A percentile compares a stretch with the other conserved stretches of the same genome.
phyloP scores from a whole-genome alignment of 768 basidiomycete species.

The Boletus bicolor region DNA sequence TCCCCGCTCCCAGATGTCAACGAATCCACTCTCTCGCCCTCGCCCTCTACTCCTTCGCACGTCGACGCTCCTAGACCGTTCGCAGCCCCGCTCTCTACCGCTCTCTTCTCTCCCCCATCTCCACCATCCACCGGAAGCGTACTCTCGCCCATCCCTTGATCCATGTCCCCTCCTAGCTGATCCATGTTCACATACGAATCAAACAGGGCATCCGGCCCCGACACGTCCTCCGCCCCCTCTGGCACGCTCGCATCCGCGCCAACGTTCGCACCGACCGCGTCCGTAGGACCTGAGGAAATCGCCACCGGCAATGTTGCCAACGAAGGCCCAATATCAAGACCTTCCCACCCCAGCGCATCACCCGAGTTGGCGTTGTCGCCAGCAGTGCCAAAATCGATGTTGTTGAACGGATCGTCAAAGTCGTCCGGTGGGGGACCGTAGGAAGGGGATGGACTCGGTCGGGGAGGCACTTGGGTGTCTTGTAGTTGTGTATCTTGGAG shows the following conservation, averaged over 20 bases:
- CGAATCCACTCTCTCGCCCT: background rate
- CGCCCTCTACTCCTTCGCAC: background rate
- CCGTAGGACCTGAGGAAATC: background rate
- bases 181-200: conserved; percentile 26
- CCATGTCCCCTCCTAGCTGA: conserved; percentile 2
- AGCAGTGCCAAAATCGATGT: conserved; percentile 12
- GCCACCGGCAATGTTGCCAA: background rate
- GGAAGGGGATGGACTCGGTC: background rate
- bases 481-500: background rate
- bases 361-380: background rate
- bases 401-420: conserved; percentile 13
- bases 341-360: conserved; percentile 1
- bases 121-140: background rate
- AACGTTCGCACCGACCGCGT: background rate
- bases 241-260: background rate
- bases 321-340: conserved; percentile 11
- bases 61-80: background rate
- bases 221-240: background rate
- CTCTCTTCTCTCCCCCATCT: background rate
- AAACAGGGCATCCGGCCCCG: conserved; percentile 13
- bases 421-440: conserved; percentile 7
- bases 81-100: background rate
- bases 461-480: background rate
- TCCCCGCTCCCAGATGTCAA: background rate
- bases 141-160: background rate